Evolutionary conservation across 106 monocot species (phyloP), one percentile per base, ranked within the genome.

Genomic region (Dioscorea alata): DNA sequence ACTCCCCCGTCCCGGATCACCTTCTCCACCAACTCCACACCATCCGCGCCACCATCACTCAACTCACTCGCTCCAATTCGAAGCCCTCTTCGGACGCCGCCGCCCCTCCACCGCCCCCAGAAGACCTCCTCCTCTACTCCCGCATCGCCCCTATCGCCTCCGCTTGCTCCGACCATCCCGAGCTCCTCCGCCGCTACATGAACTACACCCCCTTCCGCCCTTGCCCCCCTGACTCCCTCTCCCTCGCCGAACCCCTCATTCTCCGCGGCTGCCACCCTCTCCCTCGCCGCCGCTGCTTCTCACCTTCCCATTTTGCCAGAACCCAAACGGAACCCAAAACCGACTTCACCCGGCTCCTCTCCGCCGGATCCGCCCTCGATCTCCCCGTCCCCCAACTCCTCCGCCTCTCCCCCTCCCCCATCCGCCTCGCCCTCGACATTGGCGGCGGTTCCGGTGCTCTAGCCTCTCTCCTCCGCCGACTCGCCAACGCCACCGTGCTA

Each of bases 221-320:
- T 66, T 97, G 97, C 82, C 97, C 97, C 56, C 61, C 73, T 69
- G 76, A 79, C 71, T 66, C 76, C 69, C 71, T 60, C 60, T 70
- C 89, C 76, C 59, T 87, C 69, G 78, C 71, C 68, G 97, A 97
- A 54, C 69, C 89, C 64, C 82, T 92, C 66, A 33, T 92, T 67
- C 92, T 90, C 73, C 89, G 86, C 82, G 97, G 96, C 75, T 97
- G 92, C 84, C 89, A 92, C 76, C 96, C 96, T n/a, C 96, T 97
- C 57, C 92, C 96, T 48, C 92, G 96, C 72, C 96, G 92, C 70
- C 86, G 96, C 73, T 96, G 96, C 88, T 92, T 91, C 88, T 89
- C 92, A 50, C 67, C 74, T 22, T 49, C 88, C 12, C 62, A 73
- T 10, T 14, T 75, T 17, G 24, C 17, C 9, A 42, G 10, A 42